phyloP scores from a whole-genome alignment of 768 basidiomycete genomes.

The Auriscalpium vulgare region DNA sequence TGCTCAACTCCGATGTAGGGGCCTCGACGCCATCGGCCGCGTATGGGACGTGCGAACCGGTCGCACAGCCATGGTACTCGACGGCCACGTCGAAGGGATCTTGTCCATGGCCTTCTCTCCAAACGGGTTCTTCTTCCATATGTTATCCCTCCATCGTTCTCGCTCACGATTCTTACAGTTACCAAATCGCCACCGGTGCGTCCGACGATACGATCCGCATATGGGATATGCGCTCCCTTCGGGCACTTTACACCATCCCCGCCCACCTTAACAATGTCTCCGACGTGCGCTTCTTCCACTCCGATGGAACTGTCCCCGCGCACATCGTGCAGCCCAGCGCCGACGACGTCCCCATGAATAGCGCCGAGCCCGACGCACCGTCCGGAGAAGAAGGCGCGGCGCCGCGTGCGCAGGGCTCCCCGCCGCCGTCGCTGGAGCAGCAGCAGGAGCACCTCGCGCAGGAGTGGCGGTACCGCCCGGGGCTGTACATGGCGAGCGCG shows the following conservation, averaged over 20 bases:
- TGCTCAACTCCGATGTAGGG: constrained; percentile 38
- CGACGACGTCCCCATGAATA: constrained; percentile 40
- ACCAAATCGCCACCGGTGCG: constrained; percentile 94
- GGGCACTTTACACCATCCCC: constrained; percentile 91
- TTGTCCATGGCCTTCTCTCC: constrained; percentile 89
- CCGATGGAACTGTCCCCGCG: constrained; percentile 41
- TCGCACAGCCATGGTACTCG: constrained; percentile 93
- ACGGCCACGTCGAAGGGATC: constrained; percentile 93
- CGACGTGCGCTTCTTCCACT: constrained; percentile 90
- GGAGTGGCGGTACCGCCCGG: constrained; percentile 77
- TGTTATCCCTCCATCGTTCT: neutral
- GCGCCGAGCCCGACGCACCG: constrained; percentile 27
- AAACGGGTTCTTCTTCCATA: constrained; percentile 61
- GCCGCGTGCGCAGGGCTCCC: neutral
- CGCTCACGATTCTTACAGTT: constrained; percentile 38
- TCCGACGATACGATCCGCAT: constrained; percentile 97
- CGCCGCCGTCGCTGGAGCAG: constrained; percentile 4
- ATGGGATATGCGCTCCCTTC: constrained; percentile 95
- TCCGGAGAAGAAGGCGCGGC: constrained; percentile 19
- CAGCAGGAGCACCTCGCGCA: constrained; percentile 35
- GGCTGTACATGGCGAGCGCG: constrained; percentile 86
- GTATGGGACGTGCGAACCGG: constrained; percentile 97
- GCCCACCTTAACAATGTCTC: constrained; percentile 94
- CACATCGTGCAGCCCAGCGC: constrained; percentile 18
- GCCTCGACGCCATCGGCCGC: constrained; percentile 92